Base-by-base conservation (phyloP, 2,329 filamentous ascomycete species). In the Phaeosphaeriaceae sp. region DNA sequence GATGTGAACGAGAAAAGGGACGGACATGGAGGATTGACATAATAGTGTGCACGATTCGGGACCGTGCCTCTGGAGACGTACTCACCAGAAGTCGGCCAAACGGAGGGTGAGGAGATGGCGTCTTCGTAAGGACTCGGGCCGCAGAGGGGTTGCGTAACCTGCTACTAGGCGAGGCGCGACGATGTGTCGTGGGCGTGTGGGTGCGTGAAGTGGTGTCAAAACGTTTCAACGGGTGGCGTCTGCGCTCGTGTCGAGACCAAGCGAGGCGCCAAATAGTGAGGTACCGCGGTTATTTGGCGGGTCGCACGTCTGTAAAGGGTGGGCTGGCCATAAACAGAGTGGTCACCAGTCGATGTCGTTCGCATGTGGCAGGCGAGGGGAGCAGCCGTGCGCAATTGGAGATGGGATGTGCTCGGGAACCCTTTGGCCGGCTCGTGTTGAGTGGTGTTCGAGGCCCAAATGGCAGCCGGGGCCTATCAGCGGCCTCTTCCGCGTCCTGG, bases 31-130 rank as follows among this genome's bases (percentile, higher is more conserved):
- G 7, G 15, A 17, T 25, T 19, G 24, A 22, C 19, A 45, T 45
- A 15, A 22, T 45, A 19, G 40, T 7, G 17, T 27, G 17, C 40
- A n/a, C 17, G 9, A 11, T 36, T 36, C 42, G 11, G 42, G 21
- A n/a, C n/a, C 19, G 21, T 45, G 42, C 42, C n/a, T 20, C 31
- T 33, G 27, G 59, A 57, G 53, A 61, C 53, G 53, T 45, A 69
- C 61, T 68, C 63, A 65, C 63, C 60, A 57, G 60, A 56, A 20
- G 58, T 63, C 56, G 59, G 64, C 40, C 48, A 42, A 56, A 48
- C 49, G 54, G 46, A 65, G 53, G 46, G 41, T 49, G 63, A 25
- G 47, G 63, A 63, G 24, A 50, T 68, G 65, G 68, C 64, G 70
- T 36, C 11, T 36, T 36, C 6, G 11, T 49, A 51, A 58, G 51